Base-by-base conservation (phyloP, 2,329 filamentous ascomycete species). In the Pseudopyrenochaeta lycopersici region DNA sequence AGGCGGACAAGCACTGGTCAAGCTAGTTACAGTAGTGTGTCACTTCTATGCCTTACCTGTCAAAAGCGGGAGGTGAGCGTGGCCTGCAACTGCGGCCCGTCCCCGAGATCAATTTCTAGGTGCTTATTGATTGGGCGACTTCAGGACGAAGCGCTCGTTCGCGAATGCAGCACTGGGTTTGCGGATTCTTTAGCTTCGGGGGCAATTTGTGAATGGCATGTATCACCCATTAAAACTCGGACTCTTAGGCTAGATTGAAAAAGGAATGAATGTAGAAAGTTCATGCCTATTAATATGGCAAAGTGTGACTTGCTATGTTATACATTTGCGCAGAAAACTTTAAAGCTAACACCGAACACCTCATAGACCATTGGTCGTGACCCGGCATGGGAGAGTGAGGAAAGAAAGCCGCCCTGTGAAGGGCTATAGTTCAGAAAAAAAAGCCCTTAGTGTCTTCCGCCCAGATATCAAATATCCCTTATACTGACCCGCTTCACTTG, bases 61-160 rank as follows among this genome's bases (percentile, higher is more conserved):
- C 32, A 33, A 21, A 35, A 15, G 18, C 44, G 32, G 32, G 44
- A 20, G 32, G 44, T 20, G 17, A 38, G 44, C 44, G 44, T 46
- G 32, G 20, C 7, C 14, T 46, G 33, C n/a, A 5, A 5, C 7
- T 6, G 9, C 12, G 12, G 18, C 4, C 23, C 38, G 11, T 12
- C 31, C 12, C n/a, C 31, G 31, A 7, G 17, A 2, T 17, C 17
- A n/a, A 11, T 36, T 9, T 17, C 17, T 36, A 4, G 2, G n/a
- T n/a, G 12, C 33, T 17, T n/a, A 15, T 17, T 17, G 33, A 15
- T 15, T 36, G n/a, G n/a, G n/a, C 9, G 12, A 36, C 7, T 36
- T 36, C 23, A 9, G 9, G 23, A 9, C 9, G 23, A 27, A 27
- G 23, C 23, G 23, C 23, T 27, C 4, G 23, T 27, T 27, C 23